phyloP scores from a whole-genome alignment of 1,139 yeast species.

The Hyphopichia khmerensis region DNA sequence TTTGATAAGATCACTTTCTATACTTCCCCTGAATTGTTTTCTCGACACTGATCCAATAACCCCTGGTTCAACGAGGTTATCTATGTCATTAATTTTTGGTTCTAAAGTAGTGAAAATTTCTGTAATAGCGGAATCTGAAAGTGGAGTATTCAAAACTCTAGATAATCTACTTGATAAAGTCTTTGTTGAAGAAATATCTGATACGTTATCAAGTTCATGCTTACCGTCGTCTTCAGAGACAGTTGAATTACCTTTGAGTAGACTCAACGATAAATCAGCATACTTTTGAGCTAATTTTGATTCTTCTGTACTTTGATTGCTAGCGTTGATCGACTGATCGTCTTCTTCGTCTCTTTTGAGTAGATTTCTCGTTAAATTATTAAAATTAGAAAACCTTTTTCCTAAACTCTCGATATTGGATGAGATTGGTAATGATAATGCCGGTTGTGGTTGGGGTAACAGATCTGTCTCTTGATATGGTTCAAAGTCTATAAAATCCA shows the following conservation, averaged over 20 bases:
- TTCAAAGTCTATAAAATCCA: conserved; percentile 49
- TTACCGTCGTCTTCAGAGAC: neutral
- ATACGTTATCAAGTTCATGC: neutral
- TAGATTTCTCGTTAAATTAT: conserved; percentile 30
- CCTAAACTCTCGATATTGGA: conserved; percentile 41
- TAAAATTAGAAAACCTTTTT: conserved; percentile 34
- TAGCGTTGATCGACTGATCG: conserved; percentile 4
- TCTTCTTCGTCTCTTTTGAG: conserved; percentile 20
- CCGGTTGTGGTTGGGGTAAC: conserved; percentile 46
- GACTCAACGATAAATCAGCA: conserved; percentile 31
- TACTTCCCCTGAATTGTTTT: conserved; percentile 62
- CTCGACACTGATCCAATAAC: conserved; percentile 54
- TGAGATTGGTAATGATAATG: conserved; percentile 43
- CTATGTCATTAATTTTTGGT: conserved; percentile 28
- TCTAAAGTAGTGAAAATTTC: conserved; percentile 52
- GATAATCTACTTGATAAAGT: conserved; percentile 48
- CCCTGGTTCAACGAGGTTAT: conserved; percentile 49
- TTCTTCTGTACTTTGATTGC: conserved; percentile 10
- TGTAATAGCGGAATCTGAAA: conserved; percentile 48
- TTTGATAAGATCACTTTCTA: conserved; percentile 70
- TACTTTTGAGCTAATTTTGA: conserved; percentile 34
- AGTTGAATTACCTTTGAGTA: conserved; percentile 12
- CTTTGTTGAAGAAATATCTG: conserved; percentile 6
- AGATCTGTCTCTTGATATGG: conserved; percentile 27
- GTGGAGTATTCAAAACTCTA: conserved; percentile 48